Evolutionary conservation across 1,284 basidiomycete species (phyloP).

Genomic region (Coniferiporia sulphurascens): DNA sequence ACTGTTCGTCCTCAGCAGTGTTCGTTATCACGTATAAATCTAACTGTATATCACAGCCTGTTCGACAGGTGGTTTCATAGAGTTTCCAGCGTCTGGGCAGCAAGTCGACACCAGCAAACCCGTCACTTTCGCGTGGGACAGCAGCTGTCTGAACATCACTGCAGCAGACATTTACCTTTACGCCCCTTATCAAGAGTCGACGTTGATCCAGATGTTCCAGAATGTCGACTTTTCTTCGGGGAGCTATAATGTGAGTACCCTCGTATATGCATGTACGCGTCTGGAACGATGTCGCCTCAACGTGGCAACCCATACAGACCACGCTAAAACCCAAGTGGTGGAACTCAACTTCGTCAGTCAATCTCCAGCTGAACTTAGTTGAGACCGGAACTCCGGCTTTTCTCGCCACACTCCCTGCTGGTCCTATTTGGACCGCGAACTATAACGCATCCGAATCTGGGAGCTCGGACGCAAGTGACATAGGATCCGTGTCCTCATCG

Average conservation of each 20-base stretch:
- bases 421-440: slow-evolving; percentile 70
- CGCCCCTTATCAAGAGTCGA: slow-evolving; percentile 40
- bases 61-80: slow-evolving; percentile 60
- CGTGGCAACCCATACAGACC: slow-evolving; percentile 24
- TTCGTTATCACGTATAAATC: not conserved
- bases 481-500: slow-evolving; percentile 34
- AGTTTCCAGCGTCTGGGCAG: slow-evolving; percentile 49
- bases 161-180: slow-evolving; percentile 74
- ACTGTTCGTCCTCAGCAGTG: slow-evolving; percentile 3
- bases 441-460: slow-evolving; percentile 44
- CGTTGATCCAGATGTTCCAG: slow-evolving; percentile 61
- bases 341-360: slow-evolving; percentile 53
- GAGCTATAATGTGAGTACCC: slow-evolving; percentile 37
- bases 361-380: slow-evolving; percentile 67
- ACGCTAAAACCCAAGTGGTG: slow-evolving; percentile 72
- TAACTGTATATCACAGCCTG: slow-evolving; percentile 36
- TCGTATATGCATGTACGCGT: not conserved
- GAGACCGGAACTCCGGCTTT: slow-evolving; percentile 49
- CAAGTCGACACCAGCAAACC: slow-evolving; percentile 49
- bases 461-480: slow-evolving; percentile 34
- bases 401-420: slow-evolving; percentile 54
- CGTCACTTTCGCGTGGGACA: slow-evolving; percentile 71
- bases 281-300: not conserved
- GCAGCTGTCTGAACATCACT: slow-evolving; percentile 44
- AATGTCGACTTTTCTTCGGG: slow-evolving; percentile 54